phyloP scores from a whole-genome alignment of 225 moss, liverwort and hornwort species.

The Bryum argenteum region DNA sequence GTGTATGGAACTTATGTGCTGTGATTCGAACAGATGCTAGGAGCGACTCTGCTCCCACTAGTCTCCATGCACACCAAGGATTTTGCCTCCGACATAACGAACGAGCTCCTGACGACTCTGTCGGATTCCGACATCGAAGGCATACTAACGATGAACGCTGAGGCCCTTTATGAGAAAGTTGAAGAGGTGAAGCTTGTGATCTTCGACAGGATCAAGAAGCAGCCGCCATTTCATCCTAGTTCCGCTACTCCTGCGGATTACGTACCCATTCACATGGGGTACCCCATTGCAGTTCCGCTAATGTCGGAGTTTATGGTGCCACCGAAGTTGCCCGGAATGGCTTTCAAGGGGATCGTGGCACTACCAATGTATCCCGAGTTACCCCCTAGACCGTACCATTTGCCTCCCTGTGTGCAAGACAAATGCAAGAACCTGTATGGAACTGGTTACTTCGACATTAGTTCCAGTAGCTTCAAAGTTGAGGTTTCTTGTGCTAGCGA shows the following conservation, averaged over 20 bases:
- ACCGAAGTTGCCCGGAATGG: not conserved
- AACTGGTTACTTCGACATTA: too few relatives aligned
- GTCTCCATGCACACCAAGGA: constrained; percentile 8
- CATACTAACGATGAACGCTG: constrained; percentile 10
- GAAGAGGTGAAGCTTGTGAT: not conserved
- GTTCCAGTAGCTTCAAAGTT: too few relatives aligned
- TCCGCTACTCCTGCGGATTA: not conserved
- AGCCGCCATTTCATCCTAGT: not conserved
- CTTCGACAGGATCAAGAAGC: too few relatives aligned
- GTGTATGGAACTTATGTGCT: too few relatives aligned
- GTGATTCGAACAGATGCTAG: constrained; percentile 26
- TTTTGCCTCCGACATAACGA: not conserved
- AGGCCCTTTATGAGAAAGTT: constrained; percentile 15
- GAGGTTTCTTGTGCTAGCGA: too few relatives aligned
- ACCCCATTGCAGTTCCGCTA: not conserved
- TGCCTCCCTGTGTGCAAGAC: too few relatives aligned
- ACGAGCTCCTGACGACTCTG: constrained; percentile 5
- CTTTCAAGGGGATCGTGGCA: not conserved
- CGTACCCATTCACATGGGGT: too few relatives aligned
- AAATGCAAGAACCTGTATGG: too few relatives aligned
- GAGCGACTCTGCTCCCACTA: constrained; percentile 18
- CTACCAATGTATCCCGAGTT: accelerated
- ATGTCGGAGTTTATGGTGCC: not conserved
- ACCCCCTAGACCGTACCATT: too few relatives aligned
- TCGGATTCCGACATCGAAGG: constrained; percentile 1